A percentile compares a stretch with the other conserved stretches of the same genome.
phyloP scores from a whole-genome alignment of 176 grass and related monocot genomes.

The Rhynchospora pubera region DNA sequence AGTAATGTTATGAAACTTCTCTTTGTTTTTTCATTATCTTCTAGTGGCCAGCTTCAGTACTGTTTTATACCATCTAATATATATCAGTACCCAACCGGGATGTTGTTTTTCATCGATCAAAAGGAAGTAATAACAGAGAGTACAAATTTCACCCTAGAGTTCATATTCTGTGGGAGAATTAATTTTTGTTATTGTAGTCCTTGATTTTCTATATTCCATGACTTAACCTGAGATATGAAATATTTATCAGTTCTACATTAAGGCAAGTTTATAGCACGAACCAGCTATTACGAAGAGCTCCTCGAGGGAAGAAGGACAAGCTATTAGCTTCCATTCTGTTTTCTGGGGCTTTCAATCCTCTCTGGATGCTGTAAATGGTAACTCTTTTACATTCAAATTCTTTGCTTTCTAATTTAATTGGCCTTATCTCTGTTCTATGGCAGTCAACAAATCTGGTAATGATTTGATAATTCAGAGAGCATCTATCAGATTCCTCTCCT shows the following conservation, averaged over 20 bases:
- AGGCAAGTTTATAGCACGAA: constrained; percentile 33
- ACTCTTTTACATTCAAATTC: constrained; percentile 44
- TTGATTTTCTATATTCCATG: background rate
- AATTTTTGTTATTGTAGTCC: background rate
- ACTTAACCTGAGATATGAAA: background rate
- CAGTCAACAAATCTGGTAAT: constrained; percentile 9
- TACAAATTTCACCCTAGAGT: background rate
- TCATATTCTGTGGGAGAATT: background rate
- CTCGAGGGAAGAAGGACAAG: constrained; percentile 55
- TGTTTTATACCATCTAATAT: background rate
- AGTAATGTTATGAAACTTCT: background rate
- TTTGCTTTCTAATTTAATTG: constrained; percentile 3
- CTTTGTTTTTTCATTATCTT: background rate
- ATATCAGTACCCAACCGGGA: background rate
- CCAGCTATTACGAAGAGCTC: constrained; percentile 56
- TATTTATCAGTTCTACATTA: background rate
- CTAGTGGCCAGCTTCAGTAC: background rate
- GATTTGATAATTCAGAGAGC: constrained; percentile 16
- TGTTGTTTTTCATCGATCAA: background rate
- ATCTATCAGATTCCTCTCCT: background rate
- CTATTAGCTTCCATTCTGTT: constrained; percentile 55
- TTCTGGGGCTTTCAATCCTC: constrained; percentile 7
- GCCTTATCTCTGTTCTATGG: constrained; percentile 3
- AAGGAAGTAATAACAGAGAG: background rate
- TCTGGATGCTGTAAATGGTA: constrained; percentile 33